Conservation (phyloP, 768 basidiomycete species). For the Russula sp. region DNA sequence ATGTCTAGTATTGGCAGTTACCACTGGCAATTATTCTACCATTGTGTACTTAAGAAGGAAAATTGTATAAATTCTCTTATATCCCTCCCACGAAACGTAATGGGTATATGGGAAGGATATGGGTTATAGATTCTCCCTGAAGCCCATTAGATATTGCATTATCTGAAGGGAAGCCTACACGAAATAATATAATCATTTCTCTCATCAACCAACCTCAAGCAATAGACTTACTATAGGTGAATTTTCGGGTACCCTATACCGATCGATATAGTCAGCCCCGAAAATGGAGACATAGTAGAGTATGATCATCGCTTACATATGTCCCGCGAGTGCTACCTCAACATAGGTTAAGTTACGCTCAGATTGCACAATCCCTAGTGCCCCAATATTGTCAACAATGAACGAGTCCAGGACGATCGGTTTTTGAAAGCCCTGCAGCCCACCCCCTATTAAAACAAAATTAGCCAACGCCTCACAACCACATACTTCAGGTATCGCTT, state of each 20-base stretch:
- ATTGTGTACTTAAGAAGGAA: neutral
- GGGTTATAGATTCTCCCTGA: constrained; percentile 47
- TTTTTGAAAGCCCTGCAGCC: constrained; percentile 68
- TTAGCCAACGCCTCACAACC: neutral
- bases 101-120: too few relatives aligned
- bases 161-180: constrained; percentile 62
- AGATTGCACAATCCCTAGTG: constrained; percentile 61
- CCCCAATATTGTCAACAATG: constrained; percentile 58
- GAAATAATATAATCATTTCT: neutral
- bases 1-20: neutral
- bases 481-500: neutral
- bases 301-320: neutral
- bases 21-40: neutral
- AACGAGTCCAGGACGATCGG: constrained; percentile 61
- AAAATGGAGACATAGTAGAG: neutral
- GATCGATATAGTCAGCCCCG: neutral
- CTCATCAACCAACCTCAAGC: neutral
- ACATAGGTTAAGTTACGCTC: constrained; percentile 68
- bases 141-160: constrained; percentile 67
- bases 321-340: constrained; percentile 39
- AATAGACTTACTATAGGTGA: constrained; percentile 51
- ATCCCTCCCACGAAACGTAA: neutral
- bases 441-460: constrained; percentile 46
- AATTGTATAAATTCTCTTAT: neutral
- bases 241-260: constrained; percentile 59